phyloP scores from a whole-genome alignment of 1,284 basidiomycete genomes.

The Chiua sp. region DNA sequence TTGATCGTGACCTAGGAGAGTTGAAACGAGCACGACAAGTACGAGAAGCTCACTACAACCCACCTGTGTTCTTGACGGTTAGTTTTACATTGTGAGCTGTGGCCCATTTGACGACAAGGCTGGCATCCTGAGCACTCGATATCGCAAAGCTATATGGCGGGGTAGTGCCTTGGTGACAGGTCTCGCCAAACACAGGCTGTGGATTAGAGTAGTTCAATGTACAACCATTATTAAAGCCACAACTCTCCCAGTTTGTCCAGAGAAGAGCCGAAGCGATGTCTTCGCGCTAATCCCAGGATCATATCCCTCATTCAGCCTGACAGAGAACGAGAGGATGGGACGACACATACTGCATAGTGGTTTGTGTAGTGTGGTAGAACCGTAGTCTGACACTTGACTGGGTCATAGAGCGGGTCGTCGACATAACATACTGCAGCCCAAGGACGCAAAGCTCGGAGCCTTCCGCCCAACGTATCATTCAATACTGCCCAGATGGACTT shows the following conservation, averaged over 20 bases:
- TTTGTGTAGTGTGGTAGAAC: slow-evolving; percentile 9
- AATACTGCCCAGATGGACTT: slow-evolving; percentile 5
- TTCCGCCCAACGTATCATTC: slow-evolving; percentile 4
- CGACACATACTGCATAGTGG: slow-evolving; percentile 1
- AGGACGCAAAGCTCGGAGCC: slow-evolving; percentile 7
- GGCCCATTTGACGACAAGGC: slow-evolving; percentile 21
- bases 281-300: slow-evolving; percentile 13
- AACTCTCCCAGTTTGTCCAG: slow-evolving; percentile 24
- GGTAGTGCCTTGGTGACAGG: slow-evolving; percentile 18
- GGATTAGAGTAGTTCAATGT: slow-evolving; percentile 21
- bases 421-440: slow-evolving; percentile 12
- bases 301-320: not conserved
- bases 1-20: slow-evolving; percentile 21
- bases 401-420: slow-evolving; percentile 9
- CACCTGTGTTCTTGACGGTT: slow-evolving; percentile 26
- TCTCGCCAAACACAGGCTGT: slow-evolving; percentile 11
- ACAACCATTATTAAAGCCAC: slow-evolving; percentile 17
- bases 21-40: not conserved
- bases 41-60: not conserved
- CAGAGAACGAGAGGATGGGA: not conserved
- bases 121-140: slow-evolving; percentile 19
- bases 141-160: slow-evolving; percentile 22
- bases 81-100: slow-evolving; percentile 16
- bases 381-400: not conserved
- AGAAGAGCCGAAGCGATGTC: slow-evolving; percentile 15